Conservation (phyloP, 169 alveolate species). For the Plasmodium vivax region DNA sequence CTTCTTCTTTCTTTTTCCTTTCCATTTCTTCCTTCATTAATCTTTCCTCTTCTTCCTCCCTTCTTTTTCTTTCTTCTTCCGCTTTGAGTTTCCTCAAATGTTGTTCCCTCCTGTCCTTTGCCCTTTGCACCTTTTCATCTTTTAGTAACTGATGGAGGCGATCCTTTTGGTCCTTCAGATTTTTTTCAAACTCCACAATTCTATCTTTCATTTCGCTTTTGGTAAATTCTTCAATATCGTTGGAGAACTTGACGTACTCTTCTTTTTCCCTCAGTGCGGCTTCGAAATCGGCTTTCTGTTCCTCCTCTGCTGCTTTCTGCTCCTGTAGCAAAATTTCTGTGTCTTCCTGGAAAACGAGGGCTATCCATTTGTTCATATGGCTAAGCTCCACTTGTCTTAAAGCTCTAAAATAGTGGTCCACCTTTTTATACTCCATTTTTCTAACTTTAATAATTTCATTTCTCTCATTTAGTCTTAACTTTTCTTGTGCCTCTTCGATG, state of each 20-base stretch:
- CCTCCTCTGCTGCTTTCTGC: constrained; percentile 82
- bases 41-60: constrained; percentile 87
- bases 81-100: constrained; percentile 79
- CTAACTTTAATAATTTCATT: constrained; percentile 88
- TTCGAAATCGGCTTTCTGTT: constrained; percentile 79
- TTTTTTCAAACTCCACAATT: constrained; percentile 78
- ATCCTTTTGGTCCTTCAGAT: constrained; percentile 63
- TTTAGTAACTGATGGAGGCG: constrained; percentile 54
- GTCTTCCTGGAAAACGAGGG: constrained; percentile 78
- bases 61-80: constrained; percentile 84
- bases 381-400: constrained; percentile 86
- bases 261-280: constrained; percentile 79
- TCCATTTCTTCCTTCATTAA: constrained; percentile 78
- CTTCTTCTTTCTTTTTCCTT: constrained; percentile 81
- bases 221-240: constrained; percentile 79
- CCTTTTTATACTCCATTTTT: constrained; percentile 86
- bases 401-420: constrained; percentile 90
- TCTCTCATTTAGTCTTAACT: constrained; percentile 84
- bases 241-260: constrained; percentile 75
- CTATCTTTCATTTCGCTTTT: constrained; percentile 76
- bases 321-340: constrained; percentile 79
- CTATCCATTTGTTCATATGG: constrained; percentile 81
- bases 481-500: constrained; percentile 90
- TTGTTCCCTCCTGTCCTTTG: constrained; percentile 82
- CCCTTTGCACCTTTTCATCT: constrained; percentile 86